A percentile compares a stretch with the other conserved stretches of the same genome.
These are phyloP conservation scores for Trypanosoma avium DNA, from an alignment of 208 protist species.

Conservation along the genomic window DNA sequence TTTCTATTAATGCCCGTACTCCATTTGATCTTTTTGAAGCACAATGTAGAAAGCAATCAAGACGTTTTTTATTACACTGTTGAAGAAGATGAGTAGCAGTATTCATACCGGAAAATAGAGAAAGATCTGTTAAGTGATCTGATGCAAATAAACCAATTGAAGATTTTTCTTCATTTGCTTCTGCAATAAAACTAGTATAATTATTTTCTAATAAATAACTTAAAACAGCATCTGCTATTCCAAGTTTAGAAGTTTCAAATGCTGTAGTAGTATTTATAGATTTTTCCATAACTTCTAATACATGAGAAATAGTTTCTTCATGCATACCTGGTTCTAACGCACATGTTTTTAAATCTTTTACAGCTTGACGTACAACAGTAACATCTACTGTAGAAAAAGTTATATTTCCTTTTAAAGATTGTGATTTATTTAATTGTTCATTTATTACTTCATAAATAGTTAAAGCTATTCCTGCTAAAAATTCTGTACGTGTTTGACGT, in stretches of 20 bases:
- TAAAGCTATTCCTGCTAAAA: constrained; percentile 3
- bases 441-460: constrained; percentile 6
- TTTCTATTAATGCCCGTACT: constrained; percentile 44
- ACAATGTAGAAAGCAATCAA: constrained; percentile 46
- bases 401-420: neutral
- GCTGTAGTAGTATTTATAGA: constrained; percentile 19
- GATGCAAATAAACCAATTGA: neutral
- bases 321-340: constrained; percentile 16
- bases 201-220: constrained; percentile 17
- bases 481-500: constrained; percentile 12
- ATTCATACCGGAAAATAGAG: constrained; percentile 43
- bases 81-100: constrained; percentile 43
- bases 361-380: constrained; percentile 4
- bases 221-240: constrained; percentile 24
- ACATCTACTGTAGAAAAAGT: neutral
- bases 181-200: neutral
- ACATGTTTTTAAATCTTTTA: constrained; percentile 9
- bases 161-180: neutral
- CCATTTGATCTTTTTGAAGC: constrained; percentile 32
- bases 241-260: constrained; percentile 29
- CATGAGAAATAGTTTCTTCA: neutral
- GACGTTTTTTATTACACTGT: constrained; percentile 38
- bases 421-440: neutral
- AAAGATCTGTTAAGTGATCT: neutral
- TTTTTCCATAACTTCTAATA: constrained; percentile 21